Evolutionary conservation across 2,329 filamentous ascomycete species (phyloP), one percentile per base, ranked within the genome.

Genomic region (Colletotrichum liriopes): DNA sequence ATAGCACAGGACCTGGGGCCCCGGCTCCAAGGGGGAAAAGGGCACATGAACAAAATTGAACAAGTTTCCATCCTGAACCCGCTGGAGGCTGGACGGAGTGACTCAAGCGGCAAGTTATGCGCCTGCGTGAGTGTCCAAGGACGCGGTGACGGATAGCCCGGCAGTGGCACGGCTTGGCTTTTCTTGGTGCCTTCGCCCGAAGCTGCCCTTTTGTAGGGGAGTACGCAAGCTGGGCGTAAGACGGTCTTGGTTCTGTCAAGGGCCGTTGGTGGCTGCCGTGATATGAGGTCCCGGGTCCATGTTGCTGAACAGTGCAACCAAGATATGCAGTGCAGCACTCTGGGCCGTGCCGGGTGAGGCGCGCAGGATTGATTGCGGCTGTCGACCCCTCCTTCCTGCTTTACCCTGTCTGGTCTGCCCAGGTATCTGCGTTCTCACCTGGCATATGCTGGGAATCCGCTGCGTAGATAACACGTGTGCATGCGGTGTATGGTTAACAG

Each of bases 31-130:
- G 52, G 2, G 29, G 9, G 41, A 18, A 5, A 3, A 8, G 37
- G 32, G 8, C 23, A 43, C 14, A 43, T 5, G 49, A 32, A 64
- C 37, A 49, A 64, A 55, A 64, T 64, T 64, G 61, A 64, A 64
- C 35, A 41, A 0, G 20, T 45, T n/a, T 55, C n/a, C 23, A 43
- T 35, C 7, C 18, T 16, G 9, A 9, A 2, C 18, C 23, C 12
- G 12, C 29, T 16, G 8, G 35, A 39, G 2, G n/a, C 12, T 18
- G 35, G 9, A 35, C 2, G 5, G 4, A 23, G 12, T 39, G n/a
- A 26, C 26, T 18, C 6, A 39, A 18, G 26, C 1, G 16, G 35
- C n/a, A 39, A 20, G 9, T 26, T 16, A 37, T 20, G 12, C 12
- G 32, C 54, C 20, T 6, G n/a, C n/a, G 12, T 23, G 35, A 41